phyloP scores from a whole-genome alignment of 768 basidiomycete genomes.

The Tubosaeta brunneosetosa region DNA sequence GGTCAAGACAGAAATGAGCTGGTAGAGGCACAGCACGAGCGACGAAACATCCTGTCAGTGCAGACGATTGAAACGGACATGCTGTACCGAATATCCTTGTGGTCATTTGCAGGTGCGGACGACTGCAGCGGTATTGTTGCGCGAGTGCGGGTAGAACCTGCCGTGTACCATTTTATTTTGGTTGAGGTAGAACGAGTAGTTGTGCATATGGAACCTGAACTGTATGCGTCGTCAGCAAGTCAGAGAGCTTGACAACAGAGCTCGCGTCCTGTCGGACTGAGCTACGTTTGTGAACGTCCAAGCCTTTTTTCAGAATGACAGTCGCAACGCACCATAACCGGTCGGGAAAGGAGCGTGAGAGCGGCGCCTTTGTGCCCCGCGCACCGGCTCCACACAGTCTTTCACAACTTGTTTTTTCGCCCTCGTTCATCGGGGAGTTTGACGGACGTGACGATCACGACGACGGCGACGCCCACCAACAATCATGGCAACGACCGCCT shows the following conservation, averaged over 20 bases:
- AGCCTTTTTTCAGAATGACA: neutral
- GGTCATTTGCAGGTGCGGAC: neutral
- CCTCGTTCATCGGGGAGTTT: constrained; percentile 7
- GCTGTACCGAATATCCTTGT: neutral
- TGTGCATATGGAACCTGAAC: neutral
- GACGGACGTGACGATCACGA: constrained; percentile 12
- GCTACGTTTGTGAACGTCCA: neutral
- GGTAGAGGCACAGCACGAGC: neutral
- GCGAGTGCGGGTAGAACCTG: neutral
- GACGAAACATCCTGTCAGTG: neutral
- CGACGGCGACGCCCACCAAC: constrained; percentile 7
- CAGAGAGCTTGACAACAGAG: neutral
- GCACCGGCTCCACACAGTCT: constrained; percentile 7
- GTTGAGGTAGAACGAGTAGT: too few relatives aligned
- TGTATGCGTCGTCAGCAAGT: neutral
- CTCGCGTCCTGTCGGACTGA: constrained; percentile 6
- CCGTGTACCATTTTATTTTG: neutral
- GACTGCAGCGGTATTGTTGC: neutral
- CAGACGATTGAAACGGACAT: neutral
- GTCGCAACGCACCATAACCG: constrained; percentile 14
- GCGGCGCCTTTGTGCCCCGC: constrained; percentile 14
- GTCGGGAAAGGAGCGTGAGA: constrained; percentile 22
- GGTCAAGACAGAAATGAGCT: neutral
- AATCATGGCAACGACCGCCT: constrained; percentile 16
- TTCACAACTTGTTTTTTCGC: constrained; percentile 19